These are phyloP conservation scores for Cadophora luteo-olivacea DNA, from an alignment of 2,329 filamentous ascomycete genomes.

Conservation along the genomic window DNA sequence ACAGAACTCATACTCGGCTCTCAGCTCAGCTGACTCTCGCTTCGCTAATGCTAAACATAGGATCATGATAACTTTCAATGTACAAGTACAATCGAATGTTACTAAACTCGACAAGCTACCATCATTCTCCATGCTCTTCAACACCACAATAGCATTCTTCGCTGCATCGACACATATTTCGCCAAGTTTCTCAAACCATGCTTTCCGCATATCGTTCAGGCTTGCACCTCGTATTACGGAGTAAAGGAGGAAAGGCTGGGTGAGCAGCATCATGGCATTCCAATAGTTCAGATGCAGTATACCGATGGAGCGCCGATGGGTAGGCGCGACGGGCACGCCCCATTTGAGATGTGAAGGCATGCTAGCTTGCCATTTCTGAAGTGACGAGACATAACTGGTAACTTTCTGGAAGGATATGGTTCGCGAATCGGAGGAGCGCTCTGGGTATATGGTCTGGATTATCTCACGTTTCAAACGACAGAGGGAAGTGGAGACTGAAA, in stretches of 20 bases:
- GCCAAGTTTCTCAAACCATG: conserved; percentile 33
- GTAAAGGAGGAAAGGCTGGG: conserved; percentile 34
- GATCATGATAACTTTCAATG: conserved; percentile 32
- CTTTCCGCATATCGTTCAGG: conserved; percentile 25
- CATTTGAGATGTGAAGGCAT: conserved; percentile 35
- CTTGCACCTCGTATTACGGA: conserved; percentile 26
- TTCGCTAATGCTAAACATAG: conserved; percentile 29
- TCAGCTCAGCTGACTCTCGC: conserved; percentile 23
- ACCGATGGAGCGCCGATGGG: conserved; percentile 31
- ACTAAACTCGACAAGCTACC: conserved; percentile 29
- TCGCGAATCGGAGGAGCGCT: conserved; percentile 26
- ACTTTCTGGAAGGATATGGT: conserved; percentile 31
- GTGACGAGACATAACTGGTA: conserved; percentile 24
- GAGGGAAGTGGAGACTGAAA: conserved; percentile 31
- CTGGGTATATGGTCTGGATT: conserved; percentile 34
- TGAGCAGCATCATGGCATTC: conserved; percentile 34
- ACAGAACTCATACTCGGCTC: conserved; percentile 25
- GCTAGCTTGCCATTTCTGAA: conserved; percentile 30
- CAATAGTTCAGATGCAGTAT: conserved; percentile 36
- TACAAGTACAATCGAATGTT: conserved; percentile 30
- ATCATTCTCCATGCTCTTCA: conserved; percentile 32
- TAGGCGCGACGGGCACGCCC: conserved; percentile 32
- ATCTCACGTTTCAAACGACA: conserved; percentile 32
- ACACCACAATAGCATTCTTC: conserved; percentile 25
- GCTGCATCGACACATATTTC: conserved; percentile 35